phyloP scores from a whole-genome alignment of 768 basidiomycete genomes.

The Pleurotus sapidus region DNA sequence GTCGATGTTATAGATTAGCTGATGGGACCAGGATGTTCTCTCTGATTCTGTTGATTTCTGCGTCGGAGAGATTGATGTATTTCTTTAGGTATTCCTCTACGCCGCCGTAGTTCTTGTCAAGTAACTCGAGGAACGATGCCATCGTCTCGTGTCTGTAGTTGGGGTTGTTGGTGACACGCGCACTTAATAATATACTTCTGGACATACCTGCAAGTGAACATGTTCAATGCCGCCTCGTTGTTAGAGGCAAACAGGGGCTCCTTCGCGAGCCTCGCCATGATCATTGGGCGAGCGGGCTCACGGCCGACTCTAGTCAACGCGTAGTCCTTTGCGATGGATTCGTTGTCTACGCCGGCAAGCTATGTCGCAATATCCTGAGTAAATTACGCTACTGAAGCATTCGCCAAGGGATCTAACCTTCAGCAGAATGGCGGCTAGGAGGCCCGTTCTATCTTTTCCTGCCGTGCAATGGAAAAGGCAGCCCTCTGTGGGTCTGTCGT shows the following conservation, averaged over 20 bases:
- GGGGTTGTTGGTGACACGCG: conserved; percentile 1
- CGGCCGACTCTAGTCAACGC: conserved; percentile 76
- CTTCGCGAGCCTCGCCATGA: conserved; percentile 64
- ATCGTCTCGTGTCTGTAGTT: conserved; percentile 65
- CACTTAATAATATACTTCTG: neutral
- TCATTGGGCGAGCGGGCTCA: conserved; percentile 70
- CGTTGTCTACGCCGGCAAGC: conserved; percentile 73
- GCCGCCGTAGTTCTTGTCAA: conserved; percentile 66
- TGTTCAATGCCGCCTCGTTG: conserved; percentile 74
- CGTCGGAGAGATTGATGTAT: conserved; percentile 55
- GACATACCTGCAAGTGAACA: conserved; percentile 74
- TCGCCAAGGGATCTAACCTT: conserved; percentile 40
- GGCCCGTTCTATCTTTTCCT: conserved; percentile 81
- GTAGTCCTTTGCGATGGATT: conserved; percentile 68
- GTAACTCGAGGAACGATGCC: conserved; percentile 61
- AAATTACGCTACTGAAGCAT: neutral
- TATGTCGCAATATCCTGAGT: conserved; percentile 21
- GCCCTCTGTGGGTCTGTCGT: conserved; percentile 62
- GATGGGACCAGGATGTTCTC: conserved; percentile 47
- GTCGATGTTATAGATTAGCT: conserved; percentile 15
- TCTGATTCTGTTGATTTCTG: conserved; percentile 59
- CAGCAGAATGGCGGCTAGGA: conserved; percentile 69
- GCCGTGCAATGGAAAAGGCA: conserved; percentile 83
- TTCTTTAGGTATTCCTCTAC: conserved; percentile 59
- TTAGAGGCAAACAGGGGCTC: conserved; percentile 75